Conservation (phyloP, 352 stramenopile species). For the Phytophthora pseudosyringae region DNA sequence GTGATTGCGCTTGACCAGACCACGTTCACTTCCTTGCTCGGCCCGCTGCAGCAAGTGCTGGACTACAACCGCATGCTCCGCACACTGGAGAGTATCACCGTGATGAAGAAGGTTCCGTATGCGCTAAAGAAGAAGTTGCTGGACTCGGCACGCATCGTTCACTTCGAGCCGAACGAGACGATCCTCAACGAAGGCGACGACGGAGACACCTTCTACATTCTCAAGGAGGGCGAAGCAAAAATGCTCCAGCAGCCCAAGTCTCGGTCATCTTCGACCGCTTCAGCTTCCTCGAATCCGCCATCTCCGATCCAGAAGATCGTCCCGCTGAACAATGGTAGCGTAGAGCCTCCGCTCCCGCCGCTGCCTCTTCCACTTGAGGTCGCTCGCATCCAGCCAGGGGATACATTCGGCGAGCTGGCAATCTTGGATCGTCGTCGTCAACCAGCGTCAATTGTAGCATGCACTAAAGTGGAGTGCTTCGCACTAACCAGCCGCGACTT, state of each 20-base stretch:
- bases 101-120: conserved; percentile 54
- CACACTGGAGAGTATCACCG: conserved; percentile 55
- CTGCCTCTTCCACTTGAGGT: conserved; percentile 36
- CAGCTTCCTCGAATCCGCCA: conserved; percentile 5
- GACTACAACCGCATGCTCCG: conserved; percentile 68
- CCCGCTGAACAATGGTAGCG: conserved; percentile 8
- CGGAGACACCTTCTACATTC: conserved; percentile 65
- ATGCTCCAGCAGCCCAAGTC: conserved; percentile 46
- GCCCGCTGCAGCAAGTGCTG: conserved; percentile 88
- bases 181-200: conserved; percentile 59
- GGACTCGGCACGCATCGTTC: conserved; percentile 39
- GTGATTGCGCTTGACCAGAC: conserved; percentile 87
- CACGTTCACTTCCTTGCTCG: conserved; percentile 92
- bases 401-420: conserved; percentile 75
- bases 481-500: conserved; percentile 74
- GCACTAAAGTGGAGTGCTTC: conserved; percentile 71
- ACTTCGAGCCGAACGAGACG: conserved; percentile 49
- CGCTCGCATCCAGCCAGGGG: conserved; percentile 49
- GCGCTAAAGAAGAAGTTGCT: conserved; percentile 55
- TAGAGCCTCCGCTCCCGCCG: background rate
- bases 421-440: conserved; percentile 59
- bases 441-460: conserved; percentile 68
- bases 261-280: conserved; percentile 24
- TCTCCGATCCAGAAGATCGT: conserved; percentile 26
- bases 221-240: conserved; percentile 57